Percentiles rank a stretch among this genome's conserved stretches.
phyloP scores from a whole-genome alignment of 352 stramenopile genomes.

The Globisporangium ultimum region DNA sequence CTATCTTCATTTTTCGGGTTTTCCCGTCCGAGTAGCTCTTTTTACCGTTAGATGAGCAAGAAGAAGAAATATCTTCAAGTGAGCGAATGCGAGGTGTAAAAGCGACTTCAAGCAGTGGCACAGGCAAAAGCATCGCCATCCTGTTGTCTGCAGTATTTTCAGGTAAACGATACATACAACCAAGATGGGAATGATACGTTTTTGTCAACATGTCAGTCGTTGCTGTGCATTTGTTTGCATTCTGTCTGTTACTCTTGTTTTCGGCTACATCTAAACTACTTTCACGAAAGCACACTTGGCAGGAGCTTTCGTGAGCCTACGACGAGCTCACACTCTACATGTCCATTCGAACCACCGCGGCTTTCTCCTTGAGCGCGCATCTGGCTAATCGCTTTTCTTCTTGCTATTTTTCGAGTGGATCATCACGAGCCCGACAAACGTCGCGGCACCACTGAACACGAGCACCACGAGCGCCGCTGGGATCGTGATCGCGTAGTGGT shows the following conservation, averaged over 20 bases:
- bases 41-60: not conserved
- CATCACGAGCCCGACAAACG: constrained; percentile 89
- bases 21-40: not conserved
- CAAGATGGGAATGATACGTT: not conserved
- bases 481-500: constrained; percentile 89
- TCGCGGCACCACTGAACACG: constrained; percentile 78
- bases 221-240: not conserved
- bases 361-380: not conserved
- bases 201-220: not conserved
- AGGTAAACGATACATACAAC: not conserved
- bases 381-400: constrained; percentile 24
- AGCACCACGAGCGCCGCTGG: constrained; percentile 82
- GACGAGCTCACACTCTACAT: not conserved
- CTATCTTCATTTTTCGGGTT: not conserved
- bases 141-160: not conserved
- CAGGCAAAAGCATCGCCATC: not conserved
- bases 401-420: constrained; percentile 84
- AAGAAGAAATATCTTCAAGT: not conserved
- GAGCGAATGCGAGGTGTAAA: not conserved
- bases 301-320: constrained; percentile 6
- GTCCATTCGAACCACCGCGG: too few relatives aligned
- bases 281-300: constrained; percentile 10
- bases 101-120: not conserved
- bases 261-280: not conserved
- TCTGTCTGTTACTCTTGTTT: not conserved